Base-by-base conservation (phyloP, 1,139 yeast species). In the Hemisphaericaspora xylofermentans region DNA sequence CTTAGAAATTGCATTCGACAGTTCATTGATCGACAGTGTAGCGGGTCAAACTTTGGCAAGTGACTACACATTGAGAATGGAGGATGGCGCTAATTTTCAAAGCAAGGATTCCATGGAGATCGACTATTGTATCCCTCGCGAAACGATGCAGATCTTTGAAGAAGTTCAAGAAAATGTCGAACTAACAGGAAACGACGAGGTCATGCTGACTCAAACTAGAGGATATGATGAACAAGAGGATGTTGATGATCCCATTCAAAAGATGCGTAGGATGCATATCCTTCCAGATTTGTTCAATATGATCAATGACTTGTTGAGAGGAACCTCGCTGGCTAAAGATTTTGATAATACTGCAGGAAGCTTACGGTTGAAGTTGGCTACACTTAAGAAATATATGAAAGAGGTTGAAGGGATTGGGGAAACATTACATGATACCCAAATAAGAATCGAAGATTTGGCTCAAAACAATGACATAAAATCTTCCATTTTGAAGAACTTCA, bases 321-420 rank as follows among this genome's bases (percentile, higher is more conserved):
- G 72, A 6, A 58, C 54, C 12, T 50, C 68, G 16, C 71, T 64
- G 61, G 68, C 72, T 2, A 66, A 68, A 39, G 77, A 72, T 49
- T 71, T 72, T 46, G 76, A 69, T 45, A 71, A 70, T 49, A 64
- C 66, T 39, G 63, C 72, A 2, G 77, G 77, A 8, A 63, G 68
- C 39, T 56, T 70, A 33, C 58, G 76, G 37, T 61, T 71, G 45
- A 67, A 69, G 45, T 46, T 71, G 38, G 53, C 57, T 41, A 63
- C 58, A 19, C 51, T 70, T 27, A 62, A 60, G 37, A 63, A 60
- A 46, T 50, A 54, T 27, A 54, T 72, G 27, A 64, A 57, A 44
- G 66, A 64, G 34, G 61, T 71, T 12, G 71, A 69, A 6, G 75
- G 72, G 3, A 68, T 72, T 35, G 58, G 64, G 30, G 75, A 71